Evolutionary conservation across 306 rosid species (phyloP), one percentile per base, ranked within the genome.

Genomic region (Senna tora): DNA sequence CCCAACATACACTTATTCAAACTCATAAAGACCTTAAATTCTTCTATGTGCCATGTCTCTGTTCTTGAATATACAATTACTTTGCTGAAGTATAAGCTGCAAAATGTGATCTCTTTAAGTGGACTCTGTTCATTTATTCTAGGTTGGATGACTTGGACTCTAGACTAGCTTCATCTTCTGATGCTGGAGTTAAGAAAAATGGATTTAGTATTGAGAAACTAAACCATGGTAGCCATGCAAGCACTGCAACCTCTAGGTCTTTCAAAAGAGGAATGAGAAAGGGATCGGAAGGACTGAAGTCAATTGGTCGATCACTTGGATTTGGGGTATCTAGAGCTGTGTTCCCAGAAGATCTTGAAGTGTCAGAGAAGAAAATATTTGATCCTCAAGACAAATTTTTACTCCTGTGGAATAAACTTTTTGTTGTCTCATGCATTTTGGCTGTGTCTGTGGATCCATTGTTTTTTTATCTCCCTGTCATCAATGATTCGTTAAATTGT

Each of bases 131-230:
- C 55, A 15, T 28, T 71, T 73, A 59, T 74, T 78, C 10, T 79
- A 91, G 97, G 89, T 80, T 91, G 84, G 91, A 89, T 80, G 97
- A 91, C 80, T 77, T 87, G 85, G 97, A 89, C 73, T 87, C 93
- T 58, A 74, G 93, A 69, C 62, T 82, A 36, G 80, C 96, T 38
- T 83, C 91, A 6, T 75, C 94, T 65, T 84, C 93, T 74, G 90
- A 82, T 71, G 38, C 71, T 77, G 83, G 87, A 69, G 81, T 61
- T 77, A 84, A 79, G 78, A 81, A 67, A 32, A 79, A 88, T 71
- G 96, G 96, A 52, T 87, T 91, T 74, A 78, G 67, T 69, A 78
- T 85, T 62, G 97, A 87, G 54, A 87, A 86, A 84, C 76, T 87
- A 73, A 81, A 68, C 66, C 84, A 86, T 62, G 62, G 85, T 61